Conservation (phyloP, 352 stramenopile genomes). For the Globisporangium abappressorium region DNA sequence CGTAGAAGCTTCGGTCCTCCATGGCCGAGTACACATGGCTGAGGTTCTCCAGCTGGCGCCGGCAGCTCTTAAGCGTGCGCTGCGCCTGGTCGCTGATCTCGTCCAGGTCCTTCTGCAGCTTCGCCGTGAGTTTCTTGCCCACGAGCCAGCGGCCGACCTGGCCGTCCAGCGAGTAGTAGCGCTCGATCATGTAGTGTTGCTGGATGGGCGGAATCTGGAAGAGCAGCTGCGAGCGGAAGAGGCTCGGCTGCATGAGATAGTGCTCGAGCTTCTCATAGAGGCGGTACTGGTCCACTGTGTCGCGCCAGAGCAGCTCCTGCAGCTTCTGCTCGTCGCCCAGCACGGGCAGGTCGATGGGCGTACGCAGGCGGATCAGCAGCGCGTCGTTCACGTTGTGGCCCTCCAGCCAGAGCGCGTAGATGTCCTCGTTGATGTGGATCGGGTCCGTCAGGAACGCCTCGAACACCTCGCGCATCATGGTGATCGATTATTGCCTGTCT, state of each 20-base stretch:
- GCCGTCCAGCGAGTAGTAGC: slow-evolving; percentile 75
- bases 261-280: slow-evolving; percentile 84
- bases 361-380: slow-evolving; percentile 43
- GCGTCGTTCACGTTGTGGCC: slow-evolving; percentile 61
- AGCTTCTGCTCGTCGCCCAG: slow-evolving; percentile 51
- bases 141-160: slow-evolving; percentile 70
- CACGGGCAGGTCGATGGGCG: slow-evolving; percentile 45
- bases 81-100: slow-evolving; percentile 72
- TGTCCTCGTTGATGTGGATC: slow-evolving; percentile 74
- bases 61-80: slow-evolving; percentile 70
- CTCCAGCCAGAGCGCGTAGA: slow-evolving; percentile 79
- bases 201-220: slow-evolving; percentile 78
- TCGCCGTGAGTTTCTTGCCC: slow-evolving; percentile 78
- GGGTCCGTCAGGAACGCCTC: slow-evolving; percentile 80
- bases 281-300: slow-evolving; percentile 83
- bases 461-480: slow-evolving; percentile 73
- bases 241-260: slow-evolving; percentile 73
- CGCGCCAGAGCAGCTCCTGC: slow-evolving; percentile 69
- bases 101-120: slow-evolving; percentile 83
- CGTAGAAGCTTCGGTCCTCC: slow-evolving; percentile 81
- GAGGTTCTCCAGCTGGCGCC: slow-evolving; percentile 77
- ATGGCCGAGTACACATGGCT: slow-evolving; percentile 66
- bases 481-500: neutral
- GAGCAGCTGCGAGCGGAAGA: slow-evolving; percentile 76
- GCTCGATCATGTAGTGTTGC: slow-evolving; percentile 80